Base-by-base conservation (phyloP, 2,329 filamentous ascomycete genomes). In the Huntiella moniliformis region DNA sequence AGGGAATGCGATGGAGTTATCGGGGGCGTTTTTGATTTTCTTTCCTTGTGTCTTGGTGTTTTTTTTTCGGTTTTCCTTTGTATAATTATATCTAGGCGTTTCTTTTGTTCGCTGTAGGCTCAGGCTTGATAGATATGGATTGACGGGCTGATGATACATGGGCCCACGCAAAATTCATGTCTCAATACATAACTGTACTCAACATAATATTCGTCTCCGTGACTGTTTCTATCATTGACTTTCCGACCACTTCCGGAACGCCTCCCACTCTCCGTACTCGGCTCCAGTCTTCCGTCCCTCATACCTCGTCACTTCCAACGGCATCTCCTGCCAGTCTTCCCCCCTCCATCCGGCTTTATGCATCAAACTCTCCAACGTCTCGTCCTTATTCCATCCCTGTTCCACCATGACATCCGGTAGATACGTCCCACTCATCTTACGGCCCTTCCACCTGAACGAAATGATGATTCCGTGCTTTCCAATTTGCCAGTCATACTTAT, bases 361-460 rank as follows among this genome's bases (percentile, higher is more conserved):
- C 79, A 95, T 91, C 57, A 96, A 64, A 61, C 83, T 92, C 45
- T 86, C 71, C 2, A 98, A 61, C 0, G 88, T 83, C 68, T 96
- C 84, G 58, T 96, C 87, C 61, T 91, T 87, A 8, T 73, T 83
- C 91, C 91, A 98, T 12, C 84, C 87, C 60, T 96, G 91, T 66
- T 98, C 91, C 1, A 73, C 66, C 7, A 88, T 82, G 4, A 98
- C 86, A 58, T 95, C 84, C 0, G 91, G 91, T 11, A 98, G 70
- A 57, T 96, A 98, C 0, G 91, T 95, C 1, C 85, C 74, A 12
- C 86, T 83, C 57, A 84, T 85, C 40, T 81, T 74, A 42, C 77
- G 71, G 12, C 77, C 77, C 53, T 77, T 71, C 54, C 84, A 69
- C n/a, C 69, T 67, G 62, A 98, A 96, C 42, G 75, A 79, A 53